These are phyloP conservation scores for Trichoderma cornu-damae DNA, from an alignment of 2,329 filamentous ascomycete genomes.

Conservation along the genomic window DNA sequence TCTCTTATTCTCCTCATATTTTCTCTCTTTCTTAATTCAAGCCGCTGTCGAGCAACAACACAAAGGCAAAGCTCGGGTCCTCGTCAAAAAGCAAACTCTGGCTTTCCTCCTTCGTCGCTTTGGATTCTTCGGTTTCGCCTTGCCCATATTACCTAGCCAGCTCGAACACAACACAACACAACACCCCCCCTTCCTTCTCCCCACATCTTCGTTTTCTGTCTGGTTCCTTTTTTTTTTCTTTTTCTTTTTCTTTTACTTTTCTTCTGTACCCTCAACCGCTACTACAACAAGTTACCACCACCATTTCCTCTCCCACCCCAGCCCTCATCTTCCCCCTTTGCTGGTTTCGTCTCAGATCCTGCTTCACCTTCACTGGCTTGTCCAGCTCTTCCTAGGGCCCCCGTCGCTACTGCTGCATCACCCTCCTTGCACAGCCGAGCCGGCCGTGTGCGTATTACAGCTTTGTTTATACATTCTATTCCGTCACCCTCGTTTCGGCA, in stretches of 20 bases:
- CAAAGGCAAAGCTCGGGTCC: too few relatives aligned
- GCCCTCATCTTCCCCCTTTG: neutral
- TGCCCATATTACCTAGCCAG: too few relatives aligned
- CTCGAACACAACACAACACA: too few relatives aligned
- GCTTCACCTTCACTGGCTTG: neutral
- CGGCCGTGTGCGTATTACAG: neutral
- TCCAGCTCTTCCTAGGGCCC: neutral
- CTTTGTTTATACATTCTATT: constrained; percentile 4
- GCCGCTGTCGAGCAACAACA: neutral
- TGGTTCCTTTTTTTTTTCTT: neutral
- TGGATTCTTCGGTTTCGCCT: constrained; percentile 1
- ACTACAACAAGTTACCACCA: too few relatives aligned
- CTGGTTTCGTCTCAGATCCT: neutral
- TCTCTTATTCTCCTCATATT: too few relatives aligned
- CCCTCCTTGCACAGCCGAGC: neutral
- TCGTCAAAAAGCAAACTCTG: neutral
- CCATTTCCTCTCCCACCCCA: neutral
- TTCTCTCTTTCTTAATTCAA: neutral
- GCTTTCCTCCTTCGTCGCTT: too few relatives aligned
- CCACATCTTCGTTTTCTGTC: too few relatives aligned
- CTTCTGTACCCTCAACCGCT: too few relatives aligned
- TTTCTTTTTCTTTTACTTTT: neutral
- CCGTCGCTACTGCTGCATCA: neutral
- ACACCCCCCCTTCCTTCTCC: too few relatives aligned
- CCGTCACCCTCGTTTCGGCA: constrained; percentile 9